Evolutionary conservation across 768 basidiomycete species (phyloP), one percentile per base, ranked within the genome.

Genomic region (Tylopilus cervinicoccineus): DNA sequence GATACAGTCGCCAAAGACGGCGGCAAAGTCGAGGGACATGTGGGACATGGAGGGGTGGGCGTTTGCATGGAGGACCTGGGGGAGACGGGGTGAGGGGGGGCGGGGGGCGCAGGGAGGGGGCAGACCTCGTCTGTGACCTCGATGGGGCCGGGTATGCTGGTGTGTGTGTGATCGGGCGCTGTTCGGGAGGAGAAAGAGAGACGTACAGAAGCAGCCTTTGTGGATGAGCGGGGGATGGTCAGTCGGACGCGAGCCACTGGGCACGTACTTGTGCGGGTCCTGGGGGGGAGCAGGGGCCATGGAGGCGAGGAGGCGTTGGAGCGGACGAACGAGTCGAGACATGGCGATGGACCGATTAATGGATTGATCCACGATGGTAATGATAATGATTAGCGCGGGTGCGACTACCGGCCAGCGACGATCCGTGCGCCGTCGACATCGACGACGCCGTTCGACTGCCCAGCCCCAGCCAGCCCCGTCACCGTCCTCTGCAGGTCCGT

Each of bases 21-120:
- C 79, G 31, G 91, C 78, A 66, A 99, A 97, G 27, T 91, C 93
- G 12, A 84, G 79, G 23, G 90, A 87, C 58, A 93, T 82, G 66
- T 97, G 94, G 44, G 88, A 88, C 76, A 93, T 77, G 45, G 85
- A 81, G 0, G 93, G 92, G 58, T 89, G 90, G 0, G 96, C 95
- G 75, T 97, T 97, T 60, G 93, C 93, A 59, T 75, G 84, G 56
- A 98, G 84, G 50, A 98, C 93, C 78, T 87, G 56, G 46, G 37
- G 19, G 29, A 13, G 22, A 19, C 14, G 14, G 12, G 28, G 17
- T 38, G 26, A 41, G 45, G 28, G 17, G 23, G 19, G 26, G 5
- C 26, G 19, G 19, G 37, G 14, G 52, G 37, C 23, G 22, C 22
- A 38, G 44, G 16, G 38, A 2, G 27, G 32, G 6, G 29, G 57